These are phyloP conservation scores for Ophiocordyceps robertsii DNA, from an alignment of 2,329 filamentous ascomycete genomes.

Conservation along the genomic window DNA sequence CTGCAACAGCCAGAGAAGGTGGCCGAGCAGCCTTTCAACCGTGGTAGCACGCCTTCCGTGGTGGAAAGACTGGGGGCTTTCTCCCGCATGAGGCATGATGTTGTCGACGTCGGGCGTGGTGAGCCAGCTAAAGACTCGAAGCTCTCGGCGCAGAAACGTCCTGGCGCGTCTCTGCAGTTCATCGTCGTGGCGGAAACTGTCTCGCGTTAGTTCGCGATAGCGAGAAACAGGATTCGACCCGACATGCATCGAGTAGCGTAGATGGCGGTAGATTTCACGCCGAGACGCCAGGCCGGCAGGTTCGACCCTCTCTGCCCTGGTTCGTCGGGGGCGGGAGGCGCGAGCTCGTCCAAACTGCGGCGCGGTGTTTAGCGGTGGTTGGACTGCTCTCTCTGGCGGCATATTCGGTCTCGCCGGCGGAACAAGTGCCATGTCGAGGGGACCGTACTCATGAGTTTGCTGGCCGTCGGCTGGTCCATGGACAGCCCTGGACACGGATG, in stretches of 20 bases:
- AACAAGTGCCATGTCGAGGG: slow-evolving; percentile 12
- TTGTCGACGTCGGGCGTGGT: slow-evolving; percentile 16
- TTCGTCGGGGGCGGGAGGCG: not conserved
- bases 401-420: not conserved
- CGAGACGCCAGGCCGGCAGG: slow-evolving; percentile 26
- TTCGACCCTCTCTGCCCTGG: not conserved
- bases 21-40: slow-evolving; percentile 75
- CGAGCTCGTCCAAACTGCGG: not conserved
- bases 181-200: slow-evolving; percentile 47
- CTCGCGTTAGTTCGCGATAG: slow-evolving; percentile 61
- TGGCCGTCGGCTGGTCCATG: slow-evolving; percentile 43
- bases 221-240: slow-evolving; percentile 68
- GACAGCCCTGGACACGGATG: slow-evolving; percentile 41
- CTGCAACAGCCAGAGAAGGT: slow-evolving; percentile 71
- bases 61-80: not conserved
- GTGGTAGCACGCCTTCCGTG: slow-evolving; percentile 41
- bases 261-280: slow-evolving; percentile 57
- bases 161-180: slow-evolving; percentile 64
- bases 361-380: not conserved
- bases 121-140: slow-evolving; percentile 71
- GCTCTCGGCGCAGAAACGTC: slow-evolving; percentile 70
- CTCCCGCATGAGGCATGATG: not conserved
- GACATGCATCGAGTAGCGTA: slow-evolving; percentile 67
- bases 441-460: slow-evolving; percentile 39
- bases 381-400: not conserved